Conservation (phyloP, 2,329 filamentous ascomycete genomes). For the Coniochaeta sp. region DNA sequence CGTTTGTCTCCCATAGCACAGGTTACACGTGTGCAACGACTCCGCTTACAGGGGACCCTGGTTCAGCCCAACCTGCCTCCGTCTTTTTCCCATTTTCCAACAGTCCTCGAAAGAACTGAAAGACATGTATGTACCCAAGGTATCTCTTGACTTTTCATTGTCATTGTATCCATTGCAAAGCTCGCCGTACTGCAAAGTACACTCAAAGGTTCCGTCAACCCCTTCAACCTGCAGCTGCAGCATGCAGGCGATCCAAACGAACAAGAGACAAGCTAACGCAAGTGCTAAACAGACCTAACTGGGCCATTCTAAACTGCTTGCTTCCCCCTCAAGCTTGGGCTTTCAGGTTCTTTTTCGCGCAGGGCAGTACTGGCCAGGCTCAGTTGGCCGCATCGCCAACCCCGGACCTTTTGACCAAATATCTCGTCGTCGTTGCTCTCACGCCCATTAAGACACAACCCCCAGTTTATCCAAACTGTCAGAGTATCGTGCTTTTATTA, state of each 20-base stretch:
- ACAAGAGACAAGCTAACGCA: conserved; percentile 1
- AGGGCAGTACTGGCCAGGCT: background rate
- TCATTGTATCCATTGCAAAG: background rate
- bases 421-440: background rate
- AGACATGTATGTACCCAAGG: background rate
- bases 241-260: conserved; percentile 1
- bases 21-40: conserved; percentile 2
- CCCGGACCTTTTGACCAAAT: background rate
- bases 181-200: background rate
- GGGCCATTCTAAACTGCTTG: background rate
- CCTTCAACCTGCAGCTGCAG: conserved; percentile 1
- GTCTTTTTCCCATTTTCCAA: background rate
- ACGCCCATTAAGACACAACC: background rate
- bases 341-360: background rate
- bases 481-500: background rate
- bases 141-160: background rate
- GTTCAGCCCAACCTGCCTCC: background rate
- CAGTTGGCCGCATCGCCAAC: background rate
- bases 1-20: background rate
- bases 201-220: background rate
- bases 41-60: background rate
- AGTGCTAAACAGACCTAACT: background rate
- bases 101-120: background rate
- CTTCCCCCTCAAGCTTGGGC: background rate
- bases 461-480: background rate